phyloP scores from a whole-genome alignment of 1,139 yeast genomes.

The Blastobotrys indianensis region DNA sequence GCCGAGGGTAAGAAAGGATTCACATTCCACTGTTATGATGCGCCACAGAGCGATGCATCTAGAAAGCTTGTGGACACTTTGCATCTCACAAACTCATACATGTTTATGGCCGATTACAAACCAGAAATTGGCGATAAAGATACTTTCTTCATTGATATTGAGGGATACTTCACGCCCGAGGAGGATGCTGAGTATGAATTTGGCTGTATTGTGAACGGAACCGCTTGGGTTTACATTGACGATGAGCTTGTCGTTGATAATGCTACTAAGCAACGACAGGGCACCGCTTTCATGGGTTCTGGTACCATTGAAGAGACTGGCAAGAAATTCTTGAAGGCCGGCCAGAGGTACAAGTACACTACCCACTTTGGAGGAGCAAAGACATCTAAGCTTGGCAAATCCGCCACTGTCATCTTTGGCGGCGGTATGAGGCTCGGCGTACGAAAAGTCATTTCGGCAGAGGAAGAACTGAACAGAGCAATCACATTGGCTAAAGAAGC shows the following conservation, averaged over 20 bases:
- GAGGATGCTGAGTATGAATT: constrained; percentile 46
- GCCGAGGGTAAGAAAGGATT: constrained; percentile 41
- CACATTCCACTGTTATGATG: constrained; percentile 38
- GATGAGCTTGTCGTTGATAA: constrained; percentile 52
- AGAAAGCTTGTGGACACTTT: constrained; percentile 38
- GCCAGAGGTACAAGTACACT: constrained; percentile 40
- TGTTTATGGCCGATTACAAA: constrained; percentile 46
- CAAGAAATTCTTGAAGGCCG: constrained; percentile 37
- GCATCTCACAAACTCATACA: constrained; percentile 34
- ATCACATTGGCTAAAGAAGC: constrained; percentile 40
- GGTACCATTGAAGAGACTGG: constrained; percentile 48
- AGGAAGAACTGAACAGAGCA: constrained; percentile 38
- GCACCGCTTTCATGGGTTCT: constrained; percentile 45
- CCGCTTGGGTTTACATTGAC: constrained; percentile 48
- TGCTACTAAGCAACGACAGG: constrained; percentile 46
- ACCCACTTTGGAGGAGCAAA: constrained; percentile 50
- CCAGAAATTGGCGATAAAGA: constrained; percentile 31
- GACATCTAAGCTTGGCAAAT: constrained; percentile 35
- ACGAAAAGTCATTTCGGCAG: constrained; percentile 13
- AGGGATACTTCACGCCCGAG: constrained; percentile 44
- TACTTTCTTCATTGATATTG: constrained; percentile 42
- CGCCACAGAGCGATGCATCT: constrained; percentile 35
- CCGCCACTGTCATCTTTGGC: constrained; percentile 35
- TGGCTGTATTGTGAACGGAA: constrained; percentile 48
- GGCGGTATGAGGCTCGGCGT: constrained; percentile 27